Conservation (phyloP, 768 basidiomycete genomes). For the Mycena filopes region DNA sequence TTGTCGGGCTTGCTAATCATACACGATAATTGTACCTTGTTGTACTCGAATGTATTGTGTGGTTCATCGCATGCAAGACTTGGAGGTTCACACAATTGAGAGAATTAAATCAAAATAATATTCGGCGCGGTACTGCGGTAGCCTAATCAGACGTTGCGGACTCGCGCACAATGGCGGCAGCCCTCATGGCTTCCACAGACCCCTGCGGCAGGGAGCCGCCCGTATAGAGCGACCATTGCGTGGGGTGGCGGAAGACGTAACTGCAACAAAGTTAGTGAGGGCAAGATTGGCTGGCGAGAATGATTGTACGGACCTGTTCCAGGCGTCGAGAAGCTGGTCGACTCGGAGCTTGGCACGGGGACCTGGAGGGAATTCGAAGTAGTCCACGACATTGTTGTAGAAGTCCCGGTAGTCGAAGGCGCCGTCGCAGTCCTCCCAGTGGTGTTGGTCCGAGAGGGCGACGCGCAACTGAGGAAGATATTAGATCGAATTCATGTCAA, state of each 20-base stretch:
- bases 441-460: constrained; percentile 21
- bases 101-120: no score
- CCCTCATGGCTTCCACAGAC: not conserved
- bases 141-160: not conserved
- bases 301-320: constrained; percentile 8
- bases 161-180: not conserved
- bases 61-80: no score
- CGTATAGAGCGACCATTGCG: not conserved
- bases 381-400: constrained; percentile 33
- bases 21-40: no score
- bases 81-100: no score
- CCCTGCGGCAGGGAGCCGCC: not conserved
- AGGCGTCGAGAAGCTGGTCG: not conserved
- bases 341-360: not conserved
- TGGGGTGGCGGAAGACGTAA: not conserved
- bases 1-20: no score
- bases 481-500: not conserved
- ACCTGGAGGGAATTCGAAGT: constrained; percentile 29
- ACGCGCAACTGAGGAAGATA: constrained; percentile 19
- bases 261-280: not conserved
- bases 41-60: no score
- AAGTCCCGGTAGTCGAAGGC: constrained; percentile 27
- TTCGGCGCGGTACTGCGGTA: not conserved
- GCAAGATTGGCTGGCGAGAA: not conserved
- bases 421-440: constrained; percentile 28